phyloP scores from a whole-genome alignment of 495 filamentous ascomycete species.

The Astrothelium subdiscretum region DNA sequence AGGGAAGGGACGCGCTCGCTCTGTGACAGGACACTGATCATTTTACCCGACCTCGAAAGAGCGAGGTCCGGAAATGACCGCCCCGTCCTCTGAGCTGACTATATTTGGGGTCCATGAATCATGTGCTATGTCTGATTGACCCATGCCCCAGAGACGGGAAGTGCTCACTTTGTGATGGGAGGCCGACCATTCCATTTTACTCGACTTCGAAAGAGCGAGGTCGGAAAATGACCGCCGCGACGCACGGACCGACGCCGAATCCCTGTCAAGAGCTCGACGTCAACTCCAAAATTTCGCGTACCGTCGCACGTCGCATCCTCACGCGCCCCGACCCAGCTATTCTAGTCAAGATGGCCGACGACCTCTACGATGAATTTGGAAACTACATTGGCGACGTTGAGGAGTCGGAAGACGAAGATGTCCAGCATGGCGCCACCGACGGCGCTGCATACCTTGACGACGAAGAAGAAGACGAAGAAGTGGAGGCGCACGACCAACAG shows the following conservation, averaged over 20 bases:
- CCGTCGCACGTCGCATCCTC: too few species aligned
- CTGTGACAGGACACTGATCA: too few species aligned
- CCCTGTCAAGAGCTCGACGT: not conserved
- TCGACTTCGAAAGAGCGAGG: not conserved
- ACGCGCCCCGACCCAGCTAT: too few species aligned
- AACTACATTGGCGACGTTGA: conserved; percentile 91
- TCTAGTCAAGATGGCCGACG: conserved; percentile 29
- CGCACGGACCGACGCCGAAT: not conserved
- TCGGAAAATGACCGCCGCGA: not conserved
- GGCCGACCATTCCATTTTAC: not conserved
- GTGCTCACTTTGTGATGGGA: not conserved
- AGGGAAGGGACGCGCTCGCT: too few species aligned
- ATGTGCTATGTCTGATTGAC: too few species aligned
- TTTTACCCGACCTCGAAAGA: too few species aligned
- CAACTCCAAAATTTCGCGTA: not conserved
- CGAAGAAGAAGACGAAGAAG: conserved; percentile 56
- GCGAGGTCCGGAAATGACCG: too few species aligned
- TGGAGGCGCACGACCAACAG: conserved; percentile 58
- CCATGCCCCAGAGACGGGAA: too few species aligned
- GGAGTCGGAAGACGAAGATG: conserved; percentile 72
- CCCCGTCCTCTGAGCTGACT: too few species aligned
- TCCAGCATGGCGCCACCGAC: conserved; percentile 56
- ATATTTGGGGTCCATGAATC: too few species aligned
- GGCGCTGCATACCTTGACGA: conserved; percentile 70
- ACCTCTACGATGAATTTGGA: conserved; percentile 54